phyloP scores from a whole-genome alignment of 257 asterid species.

The Cinchona pubescens region DNA sequence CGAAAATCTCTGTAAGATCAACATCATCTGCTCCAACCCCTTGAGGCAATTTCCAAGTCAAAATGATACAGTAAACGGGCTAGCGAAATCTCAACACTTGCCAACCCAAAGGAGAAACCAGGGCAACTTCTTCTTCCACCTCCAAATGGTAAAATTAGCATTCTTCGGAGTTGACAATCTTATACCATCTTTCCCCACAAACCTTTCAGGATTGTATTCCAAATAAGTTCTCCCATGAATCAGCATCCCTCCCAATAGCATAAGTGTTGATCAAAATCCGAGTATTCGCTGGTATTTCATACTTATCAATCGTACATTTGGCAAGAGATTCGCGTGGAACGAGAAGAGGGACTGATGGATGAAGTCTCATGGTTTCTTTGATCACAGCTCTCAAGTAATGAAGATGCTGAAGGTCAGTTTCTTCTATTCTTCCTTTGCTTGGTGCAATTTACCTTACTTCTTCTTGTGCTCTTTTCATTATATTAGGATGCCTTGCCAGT shows the following conservation, averaged over 20 bases:
- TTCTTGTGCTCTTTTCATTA: constrained; percentile 27
- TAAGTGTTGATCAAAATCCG: no score
- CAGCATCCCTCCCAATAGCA: no score
- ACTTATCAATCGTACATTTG: constrained; percentile 20
- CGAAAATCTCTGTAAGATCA: constrained; percentile 31
- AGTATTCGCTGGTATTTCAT: constrained; percentile 28
- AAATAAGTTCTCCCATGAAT: constrained; percentile 26
- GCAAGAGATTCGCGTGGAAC: constrained; percentile 41
- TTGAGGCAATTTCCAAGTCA: constrained; percentile 29
- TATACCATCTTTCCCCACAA: constrained; percentile 17
- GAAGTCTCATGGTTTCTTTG: constrained; percentile 34
- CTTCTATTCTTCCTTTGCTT: constrained; percentile 25
- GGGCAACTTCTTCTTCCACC: constrained; percentile 47
- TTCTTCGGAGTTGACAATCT: no score
- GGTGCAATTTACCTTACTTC: constrained; percentile 30
- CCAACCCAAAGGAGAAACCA: constrained; percentile 36
- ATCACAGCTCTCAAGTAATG: constrained; percentile 31
- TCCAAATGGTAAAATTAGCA: constrained; percentile 36
- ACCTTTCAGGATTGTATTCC: constrained; percentile 31
- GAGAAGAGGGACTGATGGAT: constrained; percentile 34
- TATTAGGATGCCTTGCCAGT: constrained; percentile 27
- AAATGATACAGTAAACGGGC: constrained; percentile 33
- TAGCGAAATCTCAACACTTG: constrained; percentile 30
- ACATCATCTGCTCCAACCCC: constrained; percentile 25
- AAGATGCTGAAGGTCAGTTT: constrained; percentile 31